Conservation (phyloP, 768 basidiomycete species). For the Steccherinum ochraceum region DNA sequence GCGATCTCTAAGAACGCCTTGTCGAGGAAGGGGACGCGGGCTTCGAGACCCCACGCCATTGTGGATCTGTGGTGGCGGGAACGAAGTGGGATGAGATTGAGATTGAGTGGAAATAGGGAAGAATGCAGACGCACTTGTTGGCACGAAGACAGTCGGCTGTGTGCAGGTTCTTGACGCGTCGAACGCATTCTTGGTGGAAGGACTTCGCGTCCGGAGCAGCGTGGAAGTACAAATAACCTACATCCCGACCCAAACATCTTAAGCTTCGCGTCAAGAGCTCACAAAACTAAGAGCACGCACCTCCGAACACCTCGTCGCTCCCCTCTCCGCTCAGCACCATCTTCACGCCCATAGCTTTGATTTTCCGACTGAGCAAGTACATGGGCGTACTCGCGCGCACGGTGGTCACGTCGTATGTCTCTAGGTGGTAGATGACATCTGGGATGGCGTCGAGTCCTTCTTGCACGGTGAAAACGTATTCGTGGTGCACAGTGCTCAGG, state of each 20-base stretch:
- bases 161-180: constrained; percentile 95
- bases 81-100: neutral
- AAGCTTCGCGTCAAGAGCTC: too few relatives aligned
- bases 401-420: constrained; percentile 98
- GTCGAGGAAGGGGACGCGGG: constrained; percentile 98
- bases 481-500: constrained; percentile 93
- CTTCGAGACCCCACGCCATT: constrained; percentile 99
- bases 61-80: constrained; percentile 77
- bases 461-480: constrained; percentile 96
- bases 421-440: constrained; percentile 96
- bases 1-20: constrained; percentile 91
- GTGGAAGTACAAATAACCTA: constrained; percentile 99
- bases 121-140: constrained; percentile 72
- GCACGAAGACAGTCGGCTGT: constrained; percentile 96
- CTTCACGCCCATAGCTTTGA: constrained; percentile 99
- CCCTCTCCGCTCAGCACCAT: constrained; percentile 99
- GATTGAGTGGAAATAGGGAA: too few relatives aligned
- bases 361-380: constrained; percentile 96
- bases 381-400: constrained; percentile 97
- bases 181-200: constrained; percentile 93
- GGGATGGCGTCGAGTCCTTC: constrained; percentile 96
- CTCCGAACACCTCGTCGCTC: constrained; percentile 95
- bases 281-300: constrained; percentile 31
- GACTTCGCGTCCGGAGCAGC: constrained; percentile 84
- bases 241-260: neutral